A percentile compares a stretch with the other conserved stretches of the same genome.
Evolutionary conservation across 352 stramenopile genomes (phyloP).

Genomic region (Globisporangium acanthophoron): DNA sequence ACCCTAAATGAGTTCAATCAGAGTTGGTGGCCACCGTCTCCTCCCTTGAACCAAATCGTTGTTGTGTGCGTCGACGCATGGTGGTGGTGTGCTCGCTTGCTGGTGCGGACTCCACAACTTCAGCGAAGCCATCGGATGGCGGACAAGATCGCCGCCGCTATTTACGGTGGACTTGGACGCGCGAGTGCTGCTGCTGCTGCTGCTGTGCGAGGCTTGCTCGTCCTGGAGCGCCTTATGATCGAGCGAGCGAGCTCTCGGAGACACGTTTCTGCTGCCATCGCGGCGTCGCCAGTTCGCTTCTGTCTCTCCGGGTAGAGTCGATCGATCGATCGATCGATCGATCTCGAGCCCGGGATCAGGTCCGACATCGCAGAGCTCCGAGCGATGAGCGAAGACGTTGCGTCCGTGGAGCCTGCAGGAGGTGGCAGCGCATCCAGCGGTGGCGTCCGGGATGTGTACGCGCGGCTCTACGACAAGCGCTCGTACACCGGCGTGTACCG

Average conservation of each 20-base stretch:
- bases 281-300: conserved; percentile 1
- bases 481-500: conserved; percentile 65
- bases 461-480: conserved; percentile 46
- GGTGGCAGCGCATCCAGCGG: not conserved
- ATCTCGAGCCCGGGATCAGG: not conserved
- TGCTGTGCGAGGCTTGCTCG: not conserved
- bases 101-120: too few relatives aligned
- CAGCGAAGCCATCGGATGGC: too few relatives aligned
- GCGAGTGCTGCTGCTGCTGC: not conserved
- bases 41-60: too few relatives aligned
- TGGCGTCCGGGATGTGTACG: conserved; percentile 33
- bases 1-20: too few relatives aligned
- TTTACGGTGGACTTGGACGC: not conserved
- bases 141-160: not conserved
- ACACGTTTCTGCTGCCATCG: not conserved
- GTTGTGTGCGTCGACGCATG: too few relatives aligned
- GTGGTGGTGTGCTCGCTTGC: too few relatives aligned
- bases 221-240: conserved; percentile 2
- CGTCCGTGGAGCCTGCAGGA: not conserved
- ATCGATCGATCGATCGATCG: not conserved
- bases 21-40: too few relatives aligned
- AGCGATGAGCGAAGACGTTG: not conserved
- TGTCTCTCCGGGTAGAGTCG: not conserved
- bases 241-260: not conserved
- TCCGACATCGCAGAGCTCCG: not conserved